A percentile compares a stretch with the other conserved stretches of the same genome.
Evolutionary conservation across 148 eudicot species (phyloP).

Genomic region (Silene latifolia): DNA sequence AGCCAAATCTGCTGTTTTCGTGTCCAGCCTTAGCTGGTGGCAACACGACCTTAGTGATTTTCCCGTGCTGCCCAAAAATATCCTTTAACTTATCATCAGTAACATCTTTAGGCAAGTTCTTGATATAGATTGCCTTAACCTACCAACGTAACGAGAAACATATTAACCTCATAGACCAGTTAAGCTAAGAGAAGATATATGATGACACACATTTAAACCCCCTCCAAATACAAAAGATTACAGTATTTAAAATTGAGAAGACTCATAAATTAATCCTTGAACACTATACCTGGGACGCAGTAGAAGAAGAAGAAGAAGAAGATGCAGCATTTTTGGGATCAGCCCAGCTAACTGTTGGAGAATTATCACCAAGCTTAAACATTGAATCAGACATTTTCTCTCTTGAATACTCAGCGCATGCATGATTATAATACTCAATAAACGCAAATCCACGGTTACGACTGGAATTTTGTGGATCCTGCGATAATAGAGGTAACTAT

Average conservation of each 20-base stretch:
- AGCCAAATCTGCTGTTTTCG: slow-evolving; percentile 92
- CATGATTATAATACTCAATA: slow-evolving; percentile 91
- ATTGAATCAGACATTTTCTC: slow-evolving; percentile 69
- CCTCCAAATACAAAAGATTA: slow-evolving; percentile 5
- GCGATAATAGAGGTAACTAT: slow-evolving; percentile 19
- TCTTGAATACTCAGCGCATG: slow-evolving; percentile 93
- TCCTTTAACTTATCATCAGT: slow-evolving; percentile 66
- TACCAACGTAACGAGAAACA: slow-evolving; percentile 23
- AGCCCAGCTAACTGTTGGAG: slow-evolving; percentile 98
- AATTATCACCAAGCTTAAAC: slow-evolving; percentile 73
- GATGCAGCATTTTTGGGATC: slow-evolving; percentile 78
- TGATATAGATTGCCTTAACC: slow-evolving; percentile 92
- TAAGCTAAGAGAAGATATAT: background rate
- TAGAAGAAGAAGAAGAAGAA: slow-evolving; percentile 22
- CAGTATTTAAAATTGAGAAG: slow-evolving; percentile 1
- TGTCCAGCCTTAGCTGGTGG: slow-evolving; percentile 93
- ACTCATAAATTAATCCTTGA: background rate
- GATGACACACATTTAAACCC: slow-evolving; percentile 3
- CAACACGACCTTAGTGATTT: slow-evolving; percentile 48
- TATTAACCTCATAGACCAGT: background rate
- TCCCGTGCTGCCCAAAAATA: slow-evolving; percentile 79
- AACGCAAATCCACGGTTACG: slow-evolving; percentile 94
- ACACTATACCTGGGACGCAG: slow-evolving; percentile 58
- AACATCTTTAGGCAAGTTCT: slow-evolving; percentile 76
- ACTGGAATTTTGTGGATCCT: slow-evolving; percentile 88